Conservation (phyloP, 305 asterid species). For the Fraxinus nigra region DNA sequence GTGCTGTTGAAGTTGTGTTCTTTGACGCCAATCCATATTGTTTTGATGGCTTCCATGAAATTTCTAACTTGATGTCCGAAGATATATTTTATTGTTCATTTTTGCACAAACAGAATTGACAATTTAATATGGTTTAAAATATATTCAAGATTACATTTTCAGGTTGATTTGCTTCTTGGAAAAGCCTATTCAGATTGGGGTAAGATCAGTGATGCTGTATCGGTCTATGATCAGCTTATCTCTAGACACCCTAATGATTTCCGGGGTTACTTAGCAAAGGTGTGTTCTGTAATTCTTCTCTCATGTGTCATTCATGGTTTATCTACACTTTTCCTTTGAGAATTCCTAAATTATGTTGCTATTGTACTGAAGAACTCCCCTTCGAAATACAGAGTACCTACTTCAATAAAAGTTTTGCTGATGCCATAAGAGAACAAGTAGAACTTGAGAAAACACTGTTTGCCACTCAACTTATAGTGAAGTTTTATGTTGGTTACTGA, state of each 20-base stretch:
- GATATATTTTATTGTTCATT: neutral
- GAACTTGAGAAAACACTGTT: neutral
- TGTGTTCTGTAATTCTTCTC: slow-evolving; percentile 20
- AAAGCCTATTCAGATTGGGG: slow-evolving; percentile 97
- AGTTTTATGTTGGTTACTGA: neutral
- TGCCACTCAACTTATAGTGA: neutral
- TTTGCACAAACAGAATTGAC: neutral
- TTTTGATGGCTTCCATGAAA: neutral
- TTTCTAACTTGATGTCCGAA: neutral
- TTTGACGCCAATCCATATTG: neutral
- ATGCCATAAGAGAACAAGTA: neutral
- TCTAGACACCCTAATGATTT: slow-evolving; percentile 78
- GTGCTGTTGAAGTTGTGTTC: neutral
- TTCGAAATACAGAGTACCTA: neutral
- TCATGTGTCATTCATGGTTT: slow-evolving; percentile 7
- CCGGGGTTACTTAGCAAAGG: slow-evolving; percentile 97
- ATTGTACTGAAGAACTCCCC: neutral
- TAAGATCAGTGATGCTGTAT: slow-evolving; percentile 78
- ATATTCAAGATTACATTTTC: slow-evolving; percentile 19
- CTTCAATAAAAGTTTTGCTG: neutral
- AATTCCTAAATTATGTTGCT: neutral
- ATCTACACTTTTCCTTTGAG: neutral
- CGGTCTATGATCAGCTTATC: slow-evolving; percentile 83
- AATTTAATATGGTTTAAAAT: slow-evolving; percentile 6
- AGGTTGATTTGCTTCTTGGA: slow-evolving; percentile 90